Conservation (phyloP, 805 yeast genomes). For the Yamadazyma endophytica region DNA sequence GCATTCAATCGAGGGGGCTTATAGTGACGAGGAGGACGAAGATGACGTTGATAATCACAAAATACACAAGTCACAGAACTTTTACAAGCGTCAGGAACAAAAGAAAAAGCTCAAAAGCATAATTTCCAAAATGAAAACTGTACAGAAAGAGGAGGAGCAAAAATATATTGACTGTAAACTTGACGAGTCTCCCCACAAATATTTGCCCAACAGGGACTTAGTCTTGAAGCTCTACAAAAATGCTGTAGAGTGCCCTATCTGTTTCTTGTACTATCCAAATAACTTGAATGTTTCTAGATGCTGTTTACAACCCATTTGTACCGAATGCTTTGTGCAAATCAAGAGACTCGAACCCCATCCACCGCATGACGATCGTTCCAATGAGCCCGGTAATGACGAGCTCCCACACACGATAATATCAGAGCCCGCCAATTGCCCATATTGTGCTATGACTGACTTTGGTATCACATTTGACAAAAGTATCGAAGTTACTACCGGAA, state of each 20-base stretch:
- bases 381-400: constrained; percentile 23
- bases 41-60: constrained; percentile 65
- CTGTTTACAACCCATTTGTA: constrained; percentile 89
- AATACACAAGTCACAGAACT: constrained; percentile 45
- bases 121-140: constrained; percentile 23
- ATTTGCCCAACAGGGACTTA: constrained; percentile 40
- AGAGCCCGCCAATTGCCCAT: constrained; percentile 90
- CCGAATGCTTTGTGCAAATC: constrained; percentile 96
- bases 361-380: constrained; percentile 58
- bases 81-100: constrained; percentile 45
- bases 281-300: constrained; percentile 78
- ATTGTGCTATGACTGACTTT: constrained; percentile 83
- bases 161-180: constrained; percentile 25
- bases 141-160: constrained; percentile 32
- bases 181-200: constrained; percentile 8
- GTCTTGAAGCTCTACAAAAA: constrained; percentile 59
- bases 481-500: constrained; percentile 47
- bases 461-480: constrained; percentile 81
- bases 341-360: constrained; percentile 90
- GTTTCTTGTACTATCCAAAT: constrained; percentile 82
- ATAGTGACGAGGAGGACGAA: constrained; percentile 50
- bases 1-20: constrained; percentile 52
- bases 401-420: constrained; percentile 66
- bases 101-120: constrained; percentile 42
- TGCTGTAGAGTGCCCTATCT: constrained; percentile 88